These are phyloP conservation scores for Cochlearia excelsa DNA, from an alignment of 345 rosid genomes.

Conservation along the genomic window DNA sequence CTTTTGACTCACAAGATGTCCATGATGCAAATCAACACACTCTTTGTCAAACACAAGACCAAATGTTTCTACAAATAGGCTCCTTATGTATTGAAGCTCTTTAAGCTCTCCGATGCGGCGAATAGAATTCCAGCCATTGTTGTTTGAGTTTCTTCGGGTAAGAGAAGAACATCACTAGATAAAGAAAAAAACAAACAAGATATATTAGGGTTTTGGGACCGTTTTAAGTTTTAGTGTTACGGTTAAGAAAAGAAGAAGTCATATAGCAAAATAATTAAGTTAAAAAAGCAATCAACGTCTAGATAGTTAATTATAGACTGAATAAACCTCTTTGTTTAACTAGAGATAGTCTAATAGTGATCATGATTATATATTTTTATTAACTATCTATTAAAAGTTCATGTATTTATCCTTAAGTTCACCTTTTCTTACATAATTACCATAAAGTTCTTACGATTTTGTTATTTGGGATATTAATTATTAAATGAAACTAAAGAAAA, in stretches of 20 bases:
- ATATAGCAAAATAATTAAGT: too few relatives aligned
- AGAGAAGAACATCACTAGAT: slow-evolving; percentile 20
- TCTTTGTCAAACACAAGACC: slow-evolving; percentile 36
- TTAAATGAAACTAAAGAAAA: too few relatives aligned
- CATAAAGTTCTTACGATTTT: background rate
- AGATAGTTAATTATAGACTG: too few relatives aligned
- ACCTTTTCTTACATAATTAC: background rate
- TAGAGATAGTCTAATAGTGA: too few relatives aligned
- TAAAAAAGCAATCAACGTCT: too few relatives aligned
- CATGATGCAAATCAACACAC: slow-evolving; percentile 32
- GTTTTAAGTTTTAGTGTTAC: too few relatives aligned
- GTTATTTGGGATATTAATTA: too few relatives aligned
- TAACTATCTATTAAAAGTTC: too few relatives aligned
- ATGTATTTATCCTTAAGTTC: too few relatives aligned
- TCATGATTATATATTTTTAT: too few relatives aligned
- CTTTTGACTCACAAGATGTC: slow-evolving; percentile 23
- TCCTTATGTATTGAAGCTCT: slow-evolving; percentile 32
- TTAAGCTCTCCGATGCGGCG: slow-evolving; percentile 46
- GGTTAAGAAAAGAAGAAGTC: too few relatives aligned
- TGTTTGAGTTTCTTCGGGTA: slow-evolving; percentile 34
- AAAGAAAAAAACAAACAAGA: background rate
- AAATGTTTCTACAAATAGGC: slow-evolving; percentile 31
- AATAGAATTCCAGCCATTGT: slow-evolving; percentile 40
- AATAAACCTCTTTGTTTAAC: too few relatives aligned
- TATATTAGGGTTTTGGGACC: background rate